Evolutionary conservation across 805 yeast species (phyloP).

Genomic region (Hanseniaspora guilliermondii): DNA sequence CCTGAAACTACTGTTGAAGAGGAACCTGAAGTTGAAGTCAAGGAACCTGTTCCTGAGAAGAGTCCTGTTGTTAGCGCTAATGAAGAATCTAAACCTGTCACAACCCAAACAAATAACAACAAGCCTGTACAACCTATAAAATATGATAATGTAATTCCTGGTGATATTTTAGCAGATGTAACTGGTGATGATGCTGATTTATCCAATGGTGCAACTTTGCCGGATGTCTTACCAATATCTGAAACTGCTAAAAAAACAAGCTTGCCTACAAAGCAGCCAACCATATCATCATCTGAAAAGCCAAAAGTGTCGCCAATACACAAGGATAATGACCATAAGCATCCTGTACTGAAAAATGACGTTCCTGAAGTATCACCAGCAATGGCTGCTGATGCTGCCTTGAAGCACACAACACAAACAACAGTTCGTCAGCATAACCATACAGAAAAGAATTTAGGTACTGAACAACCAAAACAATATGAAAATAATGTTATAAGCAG

Average conservation of each 20-base stretch:
- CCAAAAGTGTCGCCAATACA: not conserved
- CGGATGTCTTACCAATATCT: conserved; percentile 26
- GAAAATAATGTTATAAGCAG: not conserved
- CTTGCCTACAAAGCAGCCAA: conserved; percentile 15
- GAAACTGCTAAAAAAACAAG: conserved; percentile 17
- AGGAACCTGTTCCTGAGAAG: not conserved
- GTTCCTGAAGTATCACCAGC: not conserved
- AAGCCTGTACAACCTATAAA: not conserved
- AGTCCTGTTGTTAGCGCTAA: not conserved
- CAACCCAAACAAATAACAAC: not conserved
- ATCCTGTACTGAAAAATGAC: not conserved
- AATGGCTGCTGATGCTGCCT: not conserved
- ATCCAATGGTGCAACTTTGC: conserved; percentile 26
- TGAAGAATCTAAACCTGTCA: not conserved
- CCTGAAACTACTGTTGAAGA: conserved; percentile 11
- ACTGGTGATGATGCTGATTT: conserved; percentile 1
- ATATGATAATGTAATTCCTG: not conserved
- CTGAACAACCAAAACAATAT: not conserved
- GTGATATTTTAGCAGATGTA: not conserved
- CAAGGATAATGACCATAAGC: not conserved
- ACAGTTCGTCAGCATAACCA: not conserved
- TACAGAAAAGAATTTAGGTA: not conserved
- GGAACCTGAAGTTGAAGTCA: not conserved
- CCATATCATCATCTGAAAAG: not conserved
- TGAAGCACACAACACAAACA: not conserved